These are phyloP conservation scores for Boletellus sp. DNA, from an alignment of 768 basidiomycete species.

Conservation along the genomic window DNA sequence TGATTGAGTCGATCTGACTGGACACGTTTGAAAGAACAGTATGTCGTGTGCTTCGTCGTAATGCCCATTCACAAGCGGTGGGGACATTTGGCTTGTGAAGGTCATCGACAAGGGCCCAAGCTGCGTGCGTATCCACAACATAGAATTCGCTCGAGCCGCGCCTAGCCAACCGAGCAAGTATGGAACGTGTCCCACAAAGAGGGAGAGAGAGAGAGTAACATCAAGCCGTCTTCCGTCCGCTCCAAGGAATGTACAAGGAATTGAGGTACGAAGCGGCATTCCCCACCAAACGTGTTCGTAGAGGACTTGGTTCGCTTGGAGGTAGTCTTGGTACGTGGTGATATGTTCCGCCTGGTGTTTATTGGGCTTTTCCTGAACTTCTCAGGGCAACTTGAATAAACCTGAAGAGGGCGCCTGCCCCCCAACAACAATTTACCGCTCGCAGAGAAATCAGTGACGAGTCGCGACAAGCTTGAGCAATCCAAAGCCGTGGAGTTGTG, in stretches of 20 bases:
- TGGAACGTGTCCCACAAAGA: background rate
- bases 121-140: conserved; percentile 31
- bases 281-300: conserved; percentile 43
- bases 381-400: conserved; percentile 36
- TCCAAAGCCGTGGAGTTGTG: conserved; percentile 40
- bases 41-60: conserved; percentile 36
- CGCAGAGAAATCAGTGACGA: conserved; percentile 44
- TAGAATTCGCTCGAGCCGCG: conserved; percentile 40
- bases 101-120: conserved; percentile 35
- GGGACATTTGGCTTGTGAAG: conserved; percentile 32
- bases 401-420: conserved; percentile 29
- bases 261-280: conserved; percentile 39
- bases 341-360: conserved; percentile 46
- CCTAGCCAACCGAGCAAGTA: conserved; percentile 22
- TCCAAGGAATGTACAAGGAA: conserved; percentile 33
- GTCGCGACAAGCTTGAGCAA: conserved; percentile 44
- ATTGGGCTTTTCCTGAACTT: conserved; percentile 36
- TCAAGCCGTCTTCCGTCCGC: conserved; percentile 41
- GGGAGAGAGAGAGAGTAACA: conserved; percentile 41
- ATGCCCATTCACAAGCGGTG: conserved; percentile 34
- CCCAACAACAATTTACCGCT: conserved; percentile 43
- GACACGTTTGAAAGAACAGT: conserved; percentile 32
- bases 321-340: conserved; percentile 42
- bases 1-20: conserved; percentile 38
- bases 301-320: conserved; percentile 40